A percentile compares a stretch with the other conserved stretches of the same genome.
phyloP scores from a whole-genome alignment of 139 green algal genomes.

The Chloropicon primus region DNA sequence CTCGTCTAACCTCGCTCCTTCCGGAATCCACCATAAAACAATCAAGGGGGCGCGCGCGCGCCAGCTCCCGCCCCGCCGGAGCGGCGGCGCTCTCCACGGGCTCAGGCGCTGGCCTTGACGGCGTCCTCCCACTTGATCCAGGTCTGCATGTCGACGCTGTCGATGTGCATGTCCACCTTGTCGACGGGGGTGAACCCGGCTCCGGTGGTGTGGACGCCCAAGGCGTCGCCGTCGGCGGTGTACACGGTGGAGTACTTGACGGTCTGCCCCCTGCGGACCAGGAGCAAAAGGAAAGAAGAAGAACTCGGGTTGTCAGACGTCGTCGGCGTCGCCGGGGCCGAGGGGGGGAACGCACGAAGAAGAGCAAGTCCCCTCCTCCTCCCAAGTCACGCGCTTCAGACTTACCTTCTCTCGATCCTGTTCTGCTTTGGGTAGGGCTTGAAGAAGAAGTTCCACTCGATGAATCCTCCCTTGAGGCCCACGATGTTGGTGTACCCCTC shows the following conservation, averaged over 20 bases:
- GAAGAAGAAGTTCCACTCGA: constrained; percentile 48
- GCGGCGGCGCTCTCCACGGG: too few relatives aligned
- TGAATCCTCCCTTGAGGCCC: constrained; percentile 59
- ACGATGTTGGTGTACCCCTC: constrained; percentile 59
- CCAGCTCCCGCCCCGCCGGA: background rate
- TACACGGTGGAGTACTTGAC: background rate
- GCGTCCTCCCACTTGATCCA: background rate
- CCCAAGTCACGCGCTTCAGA: too few relatives aligned
- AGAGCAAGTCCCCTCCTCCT: too few relatives aligned
- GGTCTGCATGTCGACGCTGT: background rate
- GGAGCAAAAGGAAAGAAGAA: background rate
- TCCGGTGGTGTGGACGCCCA: background rate
- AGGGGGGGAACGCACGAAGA: too few relatives aligned
- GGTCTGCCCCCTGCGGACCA: background rate
- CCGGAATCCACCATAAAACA: too few relatives aligned
- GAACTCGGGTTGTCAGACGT: background rate
- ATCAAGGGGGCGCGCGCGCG: background rate
- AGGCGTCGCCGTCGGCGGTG: background rate
- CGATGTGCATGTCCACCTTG: background rate
- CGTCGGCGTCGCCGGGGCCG: too few relatives aligned
- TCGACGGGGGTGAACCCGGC: background rate
- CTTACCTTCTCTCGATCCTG: background rate
- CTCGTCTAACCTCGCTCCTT: too few relatives aligned
- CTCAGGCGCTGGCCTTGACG: background rate
- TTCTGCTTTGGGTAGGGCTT: too few relatives aligned